These are phyloP conservation scores for Calonectria multiphialidica DNA, from an alignment of 2,329 filamentous ascomycete species.

Conservation along the genomic window DNA sequence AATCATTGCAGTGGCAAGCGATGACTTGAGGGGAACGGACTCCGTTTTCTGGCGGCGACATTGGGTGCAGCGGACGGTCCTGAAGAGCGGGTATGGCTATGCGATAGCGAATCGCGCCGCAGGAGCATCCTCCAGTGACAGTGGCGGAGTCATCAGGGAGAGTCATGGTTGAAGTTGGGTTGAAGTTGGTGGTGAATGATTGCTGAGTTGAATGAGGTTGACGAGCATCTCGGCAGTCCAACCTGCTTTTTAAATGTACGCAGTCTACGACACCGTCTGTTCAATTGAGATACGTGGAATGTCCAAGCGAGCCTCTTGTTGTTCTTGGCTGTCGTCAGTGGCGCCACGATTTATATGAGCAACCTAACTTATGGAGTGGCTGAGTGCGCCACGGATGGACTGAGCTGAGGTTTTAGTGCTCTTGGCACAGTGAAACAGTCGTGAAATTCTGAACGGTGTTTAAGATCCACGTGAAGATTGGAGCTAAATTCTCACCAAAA, in stretches of 20 bases:
- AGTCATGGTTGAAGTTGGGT: constrained; percentile 25
- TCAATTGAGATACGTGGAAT: neutral
- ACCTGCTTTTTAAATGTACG: neutral
- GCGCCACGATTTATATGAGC: neutral
- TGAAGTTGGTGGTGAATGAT: neutral
- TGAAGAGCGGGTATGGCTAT: constrained; percentile 32
- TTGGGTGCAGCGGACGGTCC: constrained; percentile 27
- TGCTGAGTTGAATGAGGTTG: neutral
- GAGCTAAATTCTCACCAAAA: too few species aligned
- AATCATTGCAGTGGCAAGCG: constrained; percentile 43
- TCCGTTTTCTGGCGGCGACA: constrained; percentile 21
- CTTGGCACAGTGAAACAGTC: neutral
- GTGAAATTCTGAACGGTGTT: neutral
- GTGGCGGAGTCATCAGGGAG: constrained; percentile 36
- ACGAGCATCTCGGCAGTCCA: neutral
- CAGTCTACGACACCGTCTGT: neutral
- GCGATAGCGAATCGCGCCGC: constrained; percentile 42
- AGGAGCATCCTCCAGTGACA: constrained; percentile 44
- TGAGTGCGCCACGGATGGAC: neutral
- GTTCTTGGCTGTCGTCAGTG: constrained; percentile 3
- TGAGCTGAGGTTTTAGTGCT: neutral
- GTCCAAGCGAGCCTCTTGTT: neutral
- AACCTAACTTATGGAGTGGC: neutral
- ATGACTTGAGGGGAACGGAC: constrained; percentile 31
- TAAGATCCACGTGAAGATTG: neutral